Base-by-base conservation (phyloP, 1,284 basidiomycete genomes). In the Stygiomarasmius scandens region DNA sequence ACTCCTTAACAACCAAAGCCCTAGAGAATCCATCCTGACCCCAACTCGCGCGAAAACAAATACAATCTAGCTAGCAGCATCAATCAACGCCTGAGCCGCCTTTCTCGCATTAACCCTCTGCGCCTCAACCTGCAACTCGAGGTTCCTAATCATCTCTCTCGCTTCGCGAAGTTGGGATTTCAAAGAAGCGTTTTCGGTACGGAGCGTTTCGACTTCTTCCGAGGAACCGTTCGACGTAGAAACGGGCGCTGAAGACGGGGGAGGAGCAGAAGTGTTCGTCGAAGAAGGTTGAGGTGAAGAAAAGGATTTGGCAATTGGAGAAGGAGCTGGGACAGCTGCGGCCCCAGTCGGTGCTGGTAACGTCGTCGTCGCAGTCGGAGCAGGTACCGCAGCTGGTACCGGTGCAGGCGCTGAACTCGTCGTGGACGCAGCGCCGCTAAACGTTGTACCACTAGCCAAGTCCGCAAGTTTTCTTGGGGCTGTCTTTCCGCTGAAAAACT, bases 401-500 rank as follows among this genome's bases (percentile, higher is more conserved):
- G 69, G 61, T 24, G 61, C 63, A 51, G 66, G 68, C 48, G 59
- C 63, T 14, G 59, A n/a, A n/a, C n/a, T 63, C 44, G 69, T 63
- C 32, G 64, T 63, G 36, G 72, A 64, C 10, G 67, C 63, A 0
- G 76, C 70, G 44, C 71, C 20, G 66, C 56, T 11, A 68, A 61
- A 8, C 70, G 58, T 3, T 75, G 61, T 49, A 8, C 61, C 61
- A 20, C 53, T 59, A 10, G 59, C 38, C 14, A 92, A 81, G 66
- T 77, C 83, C 56, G 90, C 80, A 20, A 89, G 77, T 63, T 95
- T 95, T 20, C 87, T 83, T 14, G 85, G 74, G 1, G 85, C 84
- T 2, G 79, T 81, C 76, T 95, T 95, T 51, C 95, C 95, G 3
- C 79, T 74, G 73, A 98, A 95, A 77, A 93, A 98, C 64, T 98